These are phyloP conservation scores for Tuber aestivum DNA, from an alignment of 495 filamentous ascomycete genomes.

Conservation along the genomic window DNA sequence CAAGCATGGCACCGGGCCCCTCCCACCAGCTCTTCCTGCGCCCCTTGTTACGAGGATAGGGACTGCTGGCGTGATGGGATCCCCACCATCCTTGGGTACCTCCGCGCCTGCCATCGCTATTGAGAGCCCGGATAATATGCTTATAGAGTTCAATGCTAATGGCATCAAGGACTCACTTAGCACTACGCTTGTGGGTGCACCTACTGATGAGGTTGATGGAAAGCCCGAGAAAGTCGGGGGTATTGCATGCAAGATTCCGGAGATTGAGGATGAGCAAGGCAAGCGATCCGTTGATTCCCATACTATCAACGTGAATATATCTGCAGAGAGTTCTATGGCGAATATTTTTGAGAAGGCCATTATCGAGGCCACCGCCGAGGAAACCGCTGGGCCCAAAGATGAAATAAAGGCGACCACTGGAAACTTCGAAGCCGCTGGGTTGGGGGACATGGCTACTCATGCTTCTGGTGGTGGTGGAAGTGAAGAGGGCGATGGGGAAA, in stretches of 20 bases:
- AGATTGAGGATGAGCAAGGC: neutral
- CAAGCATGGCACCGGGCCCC: neutral
- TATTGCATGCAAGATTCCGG: neutral
- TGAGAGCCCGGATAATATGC: neutral
- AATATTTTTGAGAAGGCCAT: neutral
- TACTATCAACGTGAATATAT: neutral
- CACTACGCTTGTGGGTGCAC: neutral
- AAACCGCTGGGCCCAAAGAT: neutral
- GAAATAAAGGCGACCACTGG: neutral
- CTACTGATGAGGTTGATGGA: neutral
- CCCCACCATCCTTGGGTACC: neutral
- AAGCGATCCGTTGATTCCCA: neutral
- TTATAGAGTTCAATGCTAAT: neutral
- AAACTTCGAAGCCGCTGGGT: neutral
- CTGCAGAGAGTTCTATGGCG: neutral
- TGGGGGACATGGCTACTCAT: neutral
- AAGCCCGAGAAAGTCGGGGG: neutral
- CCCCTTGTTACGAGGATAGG: neutral
- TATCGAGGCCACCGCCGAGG: neutral
- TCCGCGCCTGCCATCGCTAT: neutral
- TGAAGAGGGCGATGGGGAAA: neutral
- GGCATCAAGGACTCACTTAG: neutral
- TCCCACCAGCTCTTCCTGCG: neutral
- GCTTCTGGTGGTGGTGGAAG: neutral
- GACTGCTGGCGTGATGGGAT: neutral